A percentile compares a stretch with the other conserved stretches of the same genome.
Evolutionary conservation across 2,329 filamentous ascomycete species (phyloP).

Genomic region (Epichloe baconii): DNA sequence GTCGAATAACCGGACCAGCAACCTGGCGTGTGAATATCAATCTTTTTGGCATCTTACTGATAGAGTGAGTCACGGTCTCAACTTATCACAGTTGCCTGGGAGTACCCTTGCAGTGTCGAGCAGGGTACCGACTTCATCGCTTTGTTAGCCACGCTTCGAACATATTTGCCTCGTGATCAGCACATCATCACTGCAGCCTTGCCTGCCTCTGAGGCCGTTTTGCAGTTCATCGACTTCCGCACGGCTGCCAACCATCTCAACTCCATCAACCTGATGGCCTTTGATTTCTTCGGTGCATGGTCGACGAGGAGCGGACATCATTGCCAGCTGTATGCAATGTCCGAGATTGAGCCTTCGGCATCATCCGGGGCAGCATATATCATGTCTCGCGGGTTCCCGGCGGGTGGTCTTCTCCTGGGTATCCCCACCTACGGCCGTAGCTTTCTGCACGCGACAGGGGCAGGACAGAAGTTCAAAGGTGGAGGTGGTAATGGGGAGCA

Average conservation of each 20-base stretch:
- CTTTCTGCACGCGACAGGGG: conserved; percentile 51
- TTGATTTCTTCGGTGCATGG: conserved; percentile 68
- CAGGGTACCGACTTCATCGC: conserved; percentile 60
- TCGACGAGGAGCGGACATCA: conserved; percentile 57
- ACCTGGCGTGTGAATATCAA: no score
- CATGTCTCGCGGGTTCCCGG: conserved; percentile 50
- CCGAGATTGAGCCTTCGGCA: conserved; percentile 49
- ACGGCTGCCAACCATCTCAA: conserved; percentile 54
- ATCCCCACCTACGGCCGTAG: conserved; percentile 65
- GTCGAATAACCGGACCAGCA: no score
- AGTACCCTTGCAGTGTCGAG: conserved; percentile 53
- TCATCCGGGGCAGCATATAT: conserved; percentile 54
- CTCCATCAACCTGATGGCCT: conserved; percentile 66
- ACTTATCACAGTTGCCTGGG: conserved; percentile 57
- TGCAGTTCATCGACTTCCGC: conserved; percentile 56
- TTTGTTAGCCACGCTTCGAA: conserved; percentile 52
- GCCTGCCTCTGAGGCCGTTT: conserved; percentile 50
- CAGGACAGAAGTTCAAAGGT: conserved; percentile 48
- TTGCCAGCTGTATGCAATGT: conserved; percentile 55
- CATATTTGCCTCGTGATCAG: conserved; percentile 52
- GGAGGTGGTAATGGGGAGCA: conserved; percentile 15
- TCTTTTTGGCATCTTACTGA: neutral
- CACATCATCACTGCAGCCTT: conserved; percentile 62
- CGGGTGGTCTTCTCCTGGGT: conserved; percentile 61
- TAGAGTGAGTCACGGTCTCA: neutral